Percentiles rank a stretch among this genome's conserved stretches.
Conservation (phyloP, 2,329 filamentous ascomycete species). For the Didymellaceae sp. region DNA sequence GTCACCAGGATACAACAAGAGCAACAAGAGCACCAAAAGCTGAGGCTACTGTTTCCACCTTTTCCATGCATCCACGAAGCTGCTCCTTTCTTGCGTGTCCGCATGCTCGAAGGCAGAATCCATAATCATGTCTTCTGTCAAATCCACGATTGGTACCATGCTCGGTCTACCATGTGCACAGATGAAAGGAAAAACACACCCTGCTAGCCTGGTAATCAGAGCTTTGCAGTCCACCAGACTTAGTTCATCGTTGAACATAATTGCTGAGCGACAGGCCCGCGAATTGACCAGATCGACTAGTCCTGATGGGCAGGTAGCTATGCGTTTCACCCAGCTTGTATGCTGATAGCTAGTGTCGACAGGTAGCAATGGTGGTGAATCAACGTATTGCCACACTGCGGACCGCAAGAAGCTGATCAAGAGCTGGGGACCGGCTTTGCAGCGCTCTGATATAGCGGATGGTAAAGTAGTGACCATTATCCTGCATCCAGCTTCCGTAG, state of each 20-base stretch:
- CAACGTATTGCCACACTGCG: constrained; percentile 70
- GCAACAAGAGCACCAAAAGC: too few relatives aligned
- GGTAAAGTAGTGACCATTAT: constrained; percentile 69
- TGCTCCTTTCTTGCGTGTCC: neutral
- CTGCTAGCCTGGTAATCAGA: constrained; percentile 64
- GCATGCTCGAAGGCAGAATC: too few relatives aligned
- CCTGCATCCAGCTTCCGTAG: constrained; percentile 11
- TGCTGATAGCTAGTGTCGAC: constrained; percentile 2
- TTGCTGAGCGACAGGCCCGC: constrained; percentile 76
- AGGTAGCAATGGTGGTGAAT: constrained; percentile 16
- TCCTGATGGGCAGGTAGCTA: constrained; percentile 74
- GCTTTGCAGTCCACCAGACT: constrained; percentile 62
- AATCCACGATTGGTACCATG: constrained; percentile 55
- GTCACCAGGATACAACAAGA: neutral
- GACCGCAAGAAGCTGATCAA: constrained; percentile 75
- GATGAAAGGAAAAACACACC: constrained; percentile 77
- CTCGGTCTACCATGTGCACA: constrained; percentile 76
- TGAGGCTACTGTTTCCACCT: constrained; percentile 9
- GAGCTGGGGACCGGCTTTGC: constrained; percentile 72
- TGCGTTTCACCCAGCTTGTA: constrained; percentile 63
- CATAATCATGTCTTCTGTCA: constrained; percentile 5
- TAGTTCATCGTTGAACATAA: constrained; percentile 84
- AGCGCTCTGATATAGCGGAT: constrained; percentile 75
- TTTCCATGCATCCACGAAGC: constrained; percentile 15
- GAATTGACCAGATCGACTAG: constrained; percentile 80